phyloP scores from a whole-genome alignment of 176 grass and related monocot genomes.

The Oryza officinalis region DNA sequence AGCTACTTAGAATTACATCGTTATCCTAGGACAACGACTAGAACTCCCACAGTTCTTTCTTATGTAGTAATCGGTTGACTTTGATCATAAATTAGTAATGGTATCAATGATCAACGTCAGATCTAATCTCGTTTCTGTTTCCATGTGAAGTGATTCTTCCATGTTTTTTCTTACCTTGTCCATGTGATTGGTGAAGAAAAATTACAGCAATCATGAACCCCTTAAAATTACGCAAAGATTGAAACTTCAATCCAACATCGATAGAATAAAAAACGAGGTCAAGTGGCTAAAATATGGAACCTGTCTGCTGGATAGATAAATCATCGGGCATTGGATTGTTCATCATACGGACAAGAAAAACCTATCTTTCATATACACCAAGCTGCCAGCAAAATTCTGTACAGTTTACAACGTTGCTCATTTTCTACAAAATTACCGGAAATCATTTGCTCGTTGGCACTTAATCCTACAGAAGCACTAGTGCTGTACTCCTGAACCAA shows the following conservation, averaged over 20 bases:
- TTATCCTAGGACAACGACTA: background rate
- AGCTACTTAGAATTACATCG: constrained; percentile 56
- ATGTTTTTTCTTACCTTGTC: no score
- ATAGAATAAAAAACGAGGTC: background rate
- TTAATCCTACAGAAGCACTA: constrained; percentile 36
- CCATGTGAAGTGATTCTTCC: background rate
- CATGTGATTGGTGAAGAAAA: background rate
- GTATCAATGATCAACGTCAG: background rate
- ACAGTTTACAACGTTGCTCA: constrained; percentile 40
- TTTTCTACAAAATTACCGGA: constrained; percentile 28
- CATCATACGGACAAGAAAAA: constrained; percentile 8
- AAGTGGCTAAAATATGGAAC: background rate
- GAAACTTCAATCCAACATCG: background rate
- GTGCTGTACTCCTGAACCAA: constrained; percentile 36
- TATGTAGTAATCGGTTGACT: background rate
- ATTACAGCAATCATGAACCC: background rate
- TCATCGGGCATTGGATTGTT: background rate
- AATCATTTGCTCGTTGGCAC: constrained; percentile 21
- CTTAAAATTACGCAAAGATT: background rate
- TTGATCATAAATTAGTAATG: background rate
- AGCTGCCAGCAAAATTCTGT: constrained; percentile 46
- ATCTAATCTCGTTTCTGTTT: background rate
- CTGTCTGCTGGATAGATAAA: background rate
- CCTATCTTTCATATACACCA: constrained; percentile 31
- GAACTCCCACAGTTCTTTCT: background rate